Conservation (phyloP, 371 early-diverging fungal genomes). For the Rhizopus stolonifer region DNA sequence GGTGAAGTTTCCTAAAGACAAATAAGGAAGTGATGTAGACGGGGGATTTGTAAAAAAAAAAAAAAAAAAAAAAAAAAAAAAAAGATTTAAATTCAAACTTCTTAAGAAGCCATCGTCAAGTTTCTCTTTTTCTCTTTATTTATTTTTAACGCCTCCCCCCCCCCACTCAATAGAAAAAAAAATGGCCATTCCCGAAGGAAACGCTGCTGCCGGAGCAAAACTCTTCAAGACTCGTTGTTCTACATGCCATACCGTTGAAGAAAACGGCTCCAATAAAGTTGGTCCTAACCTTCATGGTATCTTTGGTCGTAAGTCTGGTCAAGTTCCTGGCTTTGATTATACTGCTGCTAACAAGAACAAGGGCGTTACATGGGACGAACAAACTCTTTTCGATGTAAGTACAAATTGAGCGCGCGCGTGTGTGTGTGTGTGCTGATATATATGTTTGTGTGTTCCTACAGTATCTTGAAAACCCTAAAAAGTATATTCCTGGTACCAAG, state of each 20-base stretch:
- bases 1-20: too few relatives aligned
- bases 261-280: constrained; percentile 84
- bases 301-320: constrained; percentile 86
- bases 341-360: constrained; percentile 90
- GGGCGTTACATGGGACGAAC: constrained; percentile 83
- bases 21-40: too few relatives aligned
- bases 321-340: constrained; percentile 84
- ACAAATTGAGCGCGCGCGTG: too few relatives aligned
- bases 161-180: constrained; percentile 22
- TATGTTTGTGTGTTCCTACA: too few relatives aligned
- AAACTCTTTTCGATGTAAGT: constrained; percentile 69
- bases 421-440: too few relatives aligned
- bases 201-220: constrained; percentile 78
- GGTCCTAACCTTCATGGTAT: constrained; percentile 95
- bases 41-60: too few relatives aligned
- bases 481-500: constrained; percentile 93
- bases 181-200: constrained; percentile 25
- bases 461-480: constrained; percentile 95
- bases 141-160: not conserved
- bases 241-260: constrained; percentile 94
- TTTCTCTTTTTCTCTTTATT: not conserved
- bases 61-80: too few relatives aligned
- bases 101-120: too few relatives aligned
- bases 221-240: constrained; percentile 98
- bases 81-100: too few relatives aligned